phyloP scores from a whole-genome alignment of 768 basidiomycete species.

The Amanita jacksonii region DNA sequence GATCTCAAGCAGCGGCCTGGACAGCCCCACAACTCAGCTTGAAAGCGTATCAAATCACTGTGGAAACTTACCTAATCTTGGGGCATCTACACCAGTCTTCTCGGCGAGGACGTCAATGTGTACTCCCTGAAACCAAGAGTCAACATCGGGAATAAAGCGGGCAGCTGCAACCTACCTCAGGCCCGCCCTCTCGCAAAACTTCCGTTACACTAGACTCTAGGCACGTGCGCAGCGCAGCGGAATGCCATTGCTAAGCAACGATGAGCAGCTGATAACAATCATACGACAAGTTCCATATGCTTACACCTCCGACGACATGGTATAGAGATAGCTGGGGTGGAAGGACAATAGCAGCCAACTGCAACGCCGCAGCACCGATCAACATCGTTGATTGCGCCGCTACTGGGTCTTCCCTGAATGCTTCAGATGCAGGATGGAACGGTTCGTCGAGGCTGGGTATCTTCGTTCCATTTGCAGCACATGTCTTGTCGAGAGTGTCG shows the following conservation, averaged over 20 bases:
- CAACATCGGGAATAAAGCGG: neutral
- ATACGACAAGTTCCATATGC: neutral
- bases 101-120: constrained; percentile 28
- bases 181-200: constrained; percentile 23
- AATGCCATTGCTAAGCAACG: constrained; percentile 14
- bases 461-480: constrained; percentile 8
- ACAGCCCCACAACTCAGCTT: neutral
- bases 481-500: constrained; percentile 8
- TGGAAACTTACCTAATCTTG: constrained; percentile 25
- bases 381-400: constrained; percentile 13
- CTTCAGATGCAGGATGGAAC: constrained; percentile 16
- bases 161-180: constrained; percentile 14
- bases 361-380: constrained; percentile 18
- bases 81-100: constrained; percentile 20
- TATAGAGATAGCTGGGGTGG: constrained; percentile 13
- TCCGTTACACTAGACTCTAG: constrained; percentile 19
- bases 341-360: constrained; percentile 15
- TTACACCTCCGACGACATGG: constrained; percentile 9
- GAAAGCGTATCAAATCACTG: neutral
- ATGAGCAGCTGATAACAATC: neutral
- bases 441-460: constrained; percentile 15
- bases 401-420: constrained; percentile 11
- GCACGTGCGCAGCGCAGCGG: constrained; percentile 17
- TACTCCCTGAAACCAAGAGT: constrained; percentile 19
- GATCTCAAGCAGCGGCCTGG: constrained; percentile 17